These are phyloP conservation scores for Ogataea salicorniae DNA, from an alignment of 805 yeast genomes.

Conservation along the genomic window DNA sequence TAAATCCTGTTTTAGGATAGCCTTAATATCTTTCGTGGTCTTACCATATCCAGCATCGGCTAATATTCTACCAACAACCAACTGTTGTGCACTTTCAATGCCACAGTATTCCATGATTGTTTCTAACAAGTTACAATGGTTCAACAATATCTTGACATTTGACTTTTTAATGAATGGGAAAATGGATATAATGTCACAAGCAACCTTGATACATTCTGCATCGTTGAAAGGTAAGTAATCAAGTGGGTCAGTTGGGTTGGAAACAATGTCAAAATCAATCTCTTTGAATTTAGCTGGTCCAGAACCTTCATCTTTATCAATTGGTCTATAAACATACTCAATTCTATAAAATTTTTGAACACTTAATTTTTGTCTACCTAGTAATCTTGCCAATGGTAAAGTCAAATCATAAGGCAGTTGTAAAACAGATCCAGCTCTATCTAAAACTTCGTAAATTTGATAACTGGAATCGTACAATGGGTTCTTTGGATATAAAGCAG, in stretches of 20 bases:
- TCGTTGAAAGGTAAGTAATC: constrained; percentile 53
- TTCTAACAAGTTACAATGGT: constrained; percentile 77
- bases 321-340: constrained; percentile 77
- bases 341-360: constrained; percentile 63
- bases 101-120: constrained; percentile 78
- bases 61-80: constrained; percentile 63
- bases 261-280: constrained; percentile 78
- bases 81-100: constrained; percentile 66
- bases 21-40: constrained; percentile 52
- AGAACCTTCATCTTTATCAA: constrained; percentile 50
- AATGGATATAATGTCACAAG: constrained; percentile 62
- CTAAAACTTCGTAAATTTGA: constrained; percentile 74
- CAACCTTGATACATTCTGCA: constrained; percentile 82
- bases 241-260: constrained; percentile 29
- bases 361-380: constrained; percentile 58
- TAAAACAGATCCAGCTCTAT: constrained; percentile 79
- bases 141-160: constrained; percentile 57
- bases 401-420: constrained; percentile 89
- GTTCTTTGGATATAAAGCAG: constrained; percentile 75
- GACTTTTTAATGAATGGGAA: constrained; percentile 64
- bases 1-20: constrained; percentile 51
- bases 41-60: constrained; percentile 72
- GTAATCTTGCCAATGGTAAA: constrained; percentile 78
- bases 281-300: constrained; percentile 78
- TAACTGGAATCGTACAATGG: constrained; percentile 61